phyloP scores from a whole-genome alignment of 2,329 filamentous ascomycete species.

The Phyllosticta capitalensis region DNA sequence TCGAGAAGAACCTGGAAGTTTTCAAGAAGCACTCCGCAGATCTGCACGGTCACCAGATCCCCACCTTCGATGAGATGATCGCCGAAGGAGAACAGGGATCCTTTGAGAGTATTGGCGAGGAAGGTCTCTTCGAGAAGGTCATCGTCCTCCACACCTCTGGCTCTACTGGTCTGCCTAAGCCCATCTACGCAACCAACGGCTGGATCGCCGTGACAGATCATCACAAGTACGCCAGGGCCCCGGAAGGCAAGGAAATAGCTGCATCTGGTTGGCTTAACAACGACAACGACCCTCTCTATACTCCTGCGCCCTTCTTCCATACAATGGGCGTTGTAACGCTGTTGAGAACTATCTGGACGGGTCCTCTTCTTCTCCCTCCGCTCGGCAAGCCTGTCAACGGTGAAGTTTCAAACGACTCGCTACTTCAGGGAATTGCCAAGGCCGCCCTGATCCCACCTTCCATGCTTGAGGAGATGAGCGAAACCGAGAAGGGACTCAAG shows the following conservation, averaged over 20 bases:
- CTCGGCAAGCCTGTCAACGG: constrained; percentile 10
- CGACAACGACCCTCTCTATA: constrained; percentile 5
- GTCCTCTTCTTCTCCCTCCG: constrained; percentile 11
- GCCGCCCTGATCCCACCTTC: constrained; percentile 19
- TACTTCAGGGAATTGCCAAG: constrained; percentile 13
- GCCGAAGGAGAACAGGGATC: not conserved
- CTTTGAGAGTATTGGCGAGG: not conserved
- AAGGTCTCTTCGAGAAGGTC: constrained; percentile 15
- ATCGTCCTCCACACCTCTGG: constrained; percentile 27
- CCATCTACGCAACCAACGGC: constrained; percentile 17
- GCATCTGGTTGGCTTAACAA: constrained; percentile 10
- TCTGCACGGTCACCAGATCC: constrained; percentile 4
- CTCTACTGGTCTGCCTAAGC: constrained; percentile 27
- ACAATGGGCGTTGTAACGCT: constrained; percentile 13
- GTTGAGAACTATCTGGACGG: constrained; percentile 13
- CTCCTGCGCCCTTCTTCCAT: constrained; percentile 14
- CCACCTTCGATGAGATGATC: constrained; percentile 8
- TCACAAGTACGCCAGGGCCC: constrained; percentile 13
- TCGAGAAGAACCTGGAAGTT: not conserved
- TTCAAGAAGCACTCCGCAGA: not conserved
- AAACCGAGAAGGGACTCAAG: constrained; percentile 16
- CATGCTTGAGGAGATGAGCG: constrained; percentile 19
- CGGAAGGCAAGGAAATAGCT: not conserved
- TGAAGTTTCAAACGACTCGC: constrained; percentile 13
- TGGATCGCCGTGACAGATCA: constrained; percentile 15